Evolutionary conservation across 139 green algal genomes (phyloP).

Genomic region (Pedinophyceae sp.): DNA sequence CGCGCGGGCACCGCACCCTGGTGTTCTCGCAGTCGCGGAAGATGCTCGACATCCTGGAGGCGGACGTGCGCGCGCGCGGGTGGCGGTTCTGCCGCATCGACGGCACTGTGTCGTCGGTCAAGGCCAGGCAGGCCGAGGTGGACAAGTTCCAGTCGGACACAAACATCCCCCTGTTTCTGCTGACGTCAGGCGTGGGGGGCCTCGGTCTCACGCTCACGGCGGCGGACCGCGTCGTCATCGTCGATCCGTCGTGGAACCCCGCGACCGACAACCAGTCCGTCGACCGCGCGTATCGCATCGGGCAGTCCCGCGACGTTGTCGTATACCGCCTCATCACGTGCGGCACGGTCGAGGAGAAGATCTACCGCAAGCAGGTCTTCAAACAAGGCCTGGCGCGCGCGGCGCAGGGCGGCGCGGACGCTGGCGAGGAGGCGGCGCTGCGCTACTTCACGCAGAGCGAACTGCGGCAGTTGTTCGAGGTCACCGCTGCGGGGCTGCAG

Average conservation of each 20-base stretch:
- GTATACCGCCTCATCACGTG: slow-evolving; percentile 76
- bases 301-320: slow-evolving; percentile 30
- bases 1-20: slow-evolving; percentile 60
- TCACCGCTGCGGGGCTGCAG: slow-evolving; percentile 30
- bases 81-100: slow-evolving; percentile 63
- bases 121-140: slow-evolving; percentile 24
- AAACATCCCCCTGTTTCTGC: slow-evolving; percentile 70
- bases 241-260: slow-evolving; percentile 55
- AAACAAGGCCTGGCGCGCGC: slow-evolving; percentile 27
- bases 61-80: slow-evolving; percentile 7
- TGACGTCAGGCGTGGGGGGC: slow-evolving; percentile 79
- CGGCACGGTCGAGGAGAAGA: slow-evolving; percentile 84
- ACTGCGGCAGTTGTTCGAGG: slow-evolving; percentile 57
- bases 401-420: too few species aligned
- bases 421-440: slow-evolving; percentile 57
- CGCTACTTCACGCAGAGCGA: slow-evolving; percentile 48
- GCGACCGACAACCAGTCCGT: slow-evolving; percentile 47
- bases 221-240: slow-evolving; percentile 77
- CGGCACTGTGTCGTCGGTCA: slow-evolving; percentile 39
- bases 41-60: slow-evolving; percentile 74
- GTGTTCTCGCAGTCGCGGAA: slow-evolving; percentile 69
- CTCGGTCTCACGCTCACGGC: slow-evolving; percentile 86
- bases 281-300: slow-evolving; percentile 74
- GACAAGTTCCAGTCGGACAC: slow-evolving; percentile 11
- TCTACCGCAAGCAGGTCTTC: slow-evolving; percentile 61